Conservation (phyloP, 192 early-diverging fungal genomes). For the Spizellomyces punctatus region DNA sequence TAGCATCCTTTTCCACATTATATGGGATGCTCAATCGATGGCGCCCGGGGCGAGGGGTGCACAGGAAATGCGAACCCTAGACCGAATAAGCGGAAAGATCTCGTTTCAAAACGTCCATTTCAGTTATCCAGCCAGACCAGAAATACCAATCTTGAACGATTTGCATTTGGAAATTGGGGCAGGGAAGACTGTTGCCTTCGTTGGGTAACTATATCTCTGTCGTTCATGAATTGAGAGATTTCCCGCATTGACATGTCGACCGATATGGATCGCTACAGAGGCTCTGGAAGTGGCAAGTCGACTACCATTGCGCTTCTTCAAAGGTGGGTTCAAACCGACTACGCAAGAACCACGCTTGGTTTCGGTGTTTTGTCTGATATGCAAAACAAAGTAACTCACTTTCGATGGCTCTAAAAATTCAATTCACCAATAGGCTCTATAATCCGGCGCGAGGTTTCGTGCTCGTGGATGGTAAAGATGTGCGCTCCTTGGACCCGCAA, state of each 20-base stretch:
- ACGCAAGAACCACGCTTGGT: too few relatives aligned
- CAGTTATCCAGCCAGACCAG: constrained; percentile 66
- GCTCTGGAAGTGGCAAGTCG: constrained; percentile 80
- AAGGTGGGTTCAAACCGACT: too few relatives aligned
- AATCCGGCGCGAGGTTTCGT: constrained; percentile 1
- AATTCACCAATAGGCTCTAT: too few relatives aligned
- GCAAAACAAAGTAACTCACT: too few relatives aligned
- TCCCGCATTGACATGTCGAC: constrained; percentile 44
- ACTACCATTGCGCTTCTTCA: constrained; percentile 60
- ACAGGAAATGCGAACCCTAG: too few relatives aligned
- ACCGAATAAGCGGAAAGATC: constrained; percentile 50
- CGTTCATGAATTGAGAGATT: constrained; percentile 60
- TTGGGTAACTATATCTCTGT: constrained; percentile 77
- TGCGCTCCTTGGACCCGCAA: too few relatives aligned
- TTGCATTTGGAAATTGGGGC: constrained; percentile 55
- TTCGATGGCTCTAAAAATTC: too few relatives aligned
- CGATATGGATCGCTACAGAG: constrained; percentile 74
- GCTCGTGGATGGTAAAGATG: constrained; percentile 61
- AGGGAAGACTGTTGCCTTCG: constrained; percentile 78
- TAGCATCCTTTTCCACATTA: constrained; percentile 67
- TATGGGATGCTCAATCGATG: constrained; percentile 42
- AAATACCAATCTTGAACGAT: constrained; percentile 57
- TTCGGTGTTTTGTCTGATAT: too few relatives aligned
- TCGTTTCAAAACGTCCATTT: constrained; percentile 59
- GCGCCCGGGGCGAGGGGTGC: too few relatives aligned